Conservation (phyloP, 2,329 filamentous ascomycete genomes). For the Colletotrichum sp. region DNA sequence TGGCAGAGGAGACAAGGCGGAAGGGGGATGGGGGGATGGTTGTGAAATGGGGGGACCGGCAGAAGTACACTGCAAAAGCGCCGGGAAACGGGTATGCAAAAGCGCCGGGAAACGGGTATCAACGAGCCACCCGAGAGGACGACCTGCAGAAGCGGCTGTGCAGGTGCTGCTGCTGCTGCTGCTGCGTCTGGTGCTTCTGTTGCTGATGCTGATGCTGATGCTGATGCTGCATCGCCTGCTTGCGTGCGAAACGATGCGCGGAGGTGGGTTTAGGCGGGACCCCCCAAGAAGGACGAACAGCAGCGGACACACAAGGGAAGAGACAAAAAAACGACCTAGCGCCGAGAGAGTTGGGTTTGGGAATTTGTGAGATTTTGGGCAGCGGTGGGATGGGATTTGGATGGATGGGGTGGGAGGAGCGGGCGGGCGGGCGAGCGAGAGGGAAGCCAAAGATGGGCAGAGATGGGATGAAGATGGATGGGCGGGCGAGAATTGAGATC, state of each 20-base stretch:
- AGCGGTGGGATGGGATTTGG: not conserved
- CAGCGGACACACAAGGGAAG: not conserved
- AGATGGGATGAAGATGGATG: not conserved
- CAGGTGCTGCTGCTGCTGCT: not conserved
- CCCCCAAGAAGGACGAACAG: not conserved
- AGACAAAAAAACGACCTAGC: not conserved
- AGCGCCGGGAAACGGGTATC: not conserved
- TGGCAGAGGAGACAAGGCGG: conserved; percentile 6
- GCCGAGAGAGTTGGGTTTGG: conserved; percentile 21
- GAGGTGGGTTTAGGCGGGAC: not conserved
- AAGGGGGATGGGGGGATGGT: conserved; percentile 5
- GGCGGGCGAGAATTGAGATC: not conserved
- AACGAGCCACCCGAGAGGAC: not conserved
- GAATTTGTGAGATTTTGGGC: conserved; percentile 3
- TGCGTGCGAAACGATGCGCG: not conserved
- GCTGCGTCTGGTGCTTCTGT: not conserved
- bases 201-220: not conserved
- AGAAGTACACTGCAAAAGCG: conserved; percentile 4
- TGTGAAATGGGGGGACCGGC: conserved; percentile 2
- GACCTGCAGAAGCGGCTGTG: conserved; percentile 6
- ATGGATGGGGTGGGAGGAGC: not conserved
- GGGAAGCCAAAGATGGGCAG: not conserved
- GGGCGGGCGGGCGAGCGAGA: not conserved
- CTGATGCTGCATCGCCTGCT: not conserved
- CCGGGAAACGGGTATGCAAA: not conserved